Evolutionary conservation across 2,329 filamentous ascomycete species (phyloP).

Genomic region (Ceratocystis eucalypticola): DNA sequence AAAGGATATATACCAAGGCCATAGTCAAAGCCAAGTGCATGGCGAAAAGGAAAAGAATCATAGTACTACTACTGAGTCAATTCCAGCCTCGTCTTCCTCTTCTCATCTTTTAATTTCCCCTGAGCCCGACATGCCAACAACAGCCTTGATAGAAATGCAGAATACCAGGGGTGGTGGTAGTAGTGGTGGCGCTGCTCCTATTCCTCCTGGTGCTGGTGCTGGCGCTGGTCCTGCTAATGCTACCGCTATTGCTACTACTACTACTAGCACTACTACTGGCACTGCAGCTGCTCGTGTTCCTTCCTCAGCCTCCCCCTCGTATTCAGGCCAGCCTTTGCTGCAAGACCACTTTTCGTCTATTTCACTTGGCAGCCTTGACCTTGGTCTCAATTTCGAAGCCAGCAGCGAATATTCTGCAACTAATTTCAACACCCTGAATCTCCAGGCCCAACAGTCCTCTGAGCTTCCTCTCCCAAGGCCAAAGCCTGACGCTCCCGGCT

Average conservation of each 20-base stretch:
- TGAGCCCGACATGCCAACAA: slow-evolving; percentile 10
- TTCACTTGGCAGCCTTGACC: slow-evolving; percentile 7
- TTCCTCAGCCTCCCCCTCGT: slow-evolving; percentile 9
- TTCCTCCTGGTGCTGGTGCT: neutral
- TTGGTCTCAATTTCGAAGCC: slow-evolving; percentile 10
- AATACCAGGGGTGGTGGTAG: slow-evolving; percentile 4
- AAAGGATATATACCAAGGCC: neutral
- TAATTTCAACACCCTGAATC: neutral
- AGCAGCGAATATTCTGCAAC: slow-evolving; percentile 5
- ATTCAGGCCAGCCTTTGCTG: neutral
- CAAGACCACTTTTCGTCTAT: slow-evolving; percentile 15
- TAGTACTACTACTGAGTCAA: neutral
- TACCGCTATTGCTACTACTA: neutral
- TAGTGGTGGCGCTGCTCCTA: neutral
- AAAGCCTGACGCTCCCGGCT: neutral
- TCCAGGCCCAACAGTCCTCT: slow-evolving; percentile 3
- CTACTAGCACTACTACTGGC: neutral
- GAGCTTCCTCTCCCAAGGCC: neutral
- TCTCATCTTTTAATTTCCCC: slow-evolving; percentile 1
- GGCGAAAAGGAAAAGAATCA: neutral
- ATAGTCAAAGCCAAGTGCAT: neutral
- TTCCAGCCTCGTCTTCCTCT: slow-evolving; percentile 6
- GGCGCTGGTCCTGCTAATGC: neutral
- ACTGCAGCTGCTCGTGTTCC: slow-evolving; percentile 1
- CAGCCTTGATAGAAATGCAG: neutral